A percentile compares a stretch with the other conserved stretches of the same genome.
These are phyloP conservation scores for Rhodosporidiobolus odoratus DNA, from an alignment of 768 basidiomycete species.

Conservation along the genomic window DNA sequence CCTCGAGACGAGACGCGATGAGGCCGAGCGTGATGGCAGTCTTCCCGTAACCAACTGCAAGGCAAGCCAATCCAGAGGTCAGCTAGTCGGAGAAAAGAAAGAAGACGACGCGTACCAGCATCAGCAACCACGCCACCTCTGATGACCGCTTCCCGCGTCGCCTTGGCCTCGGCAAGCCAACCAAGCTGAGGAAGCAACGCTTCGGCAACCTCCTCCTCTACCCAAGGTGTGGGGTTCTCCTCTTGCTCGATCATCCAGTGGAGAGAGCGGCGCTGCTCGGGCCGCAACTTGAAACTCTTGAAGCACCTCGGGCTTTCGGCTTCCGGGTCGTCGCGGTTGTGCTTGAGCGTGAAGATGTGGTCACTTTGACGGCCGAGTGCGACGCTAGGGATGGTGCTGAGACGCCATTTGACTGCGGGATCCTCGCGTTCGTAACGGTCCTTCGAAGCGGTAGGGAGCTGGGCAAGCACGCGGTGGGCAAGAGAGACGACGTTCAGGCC, in stretches of 20 bases:
- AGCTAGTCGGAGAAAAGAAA: background rate
- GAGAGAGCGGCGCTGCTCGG: conserved; percentile 81
- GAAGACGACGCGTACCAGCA: conserved; percentile 48
- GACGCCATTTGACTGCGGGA: conserved; percentile 62
- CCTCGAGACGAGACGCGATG: conserved; percentile 59
- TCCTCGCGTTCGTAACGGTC: conserved; percentile 36
- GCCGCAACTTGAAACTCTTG: conserved; percentile 54
- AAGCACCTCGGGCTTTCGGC: conserved; percentile 61
- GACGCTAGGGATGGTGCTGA: conserved; percentile 63
- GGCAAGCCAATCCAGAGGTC: no score
- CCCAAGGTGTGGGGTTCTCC: conserved; percentile 61
- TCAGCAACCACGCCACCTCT: conserved; percentile 90
- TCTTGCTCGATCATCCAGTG: conserved; percentile 90
- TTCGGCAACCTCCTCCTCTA: conserved; percentile 92
- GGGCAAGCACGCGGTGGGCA: conserved; percentile 75
- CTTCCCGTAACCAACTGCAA: conserved; percentile 83
- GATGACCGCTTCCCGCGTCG: conserved; percentile 65
- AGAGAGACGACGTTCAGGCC: conserved; percentile 84
- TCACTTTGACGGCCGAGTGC: conserved; percentile 43
- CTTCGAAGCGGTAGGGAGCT: conserved; percentile 59
- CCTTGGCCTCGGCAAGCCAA: conserved; percentile 92
- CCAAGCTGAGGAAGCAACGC: conserved; percentile 76
- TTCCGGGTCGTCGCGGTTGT: conserved; percentile 59
- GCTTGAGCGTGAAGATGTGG: conserved; percentile 61
- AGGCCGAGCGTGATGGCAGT: conserved; percentile 89